Evolutionary conservation across 305 asterid genomes (phyloP).

Genomic region (Solanum hybrid): DNA sequence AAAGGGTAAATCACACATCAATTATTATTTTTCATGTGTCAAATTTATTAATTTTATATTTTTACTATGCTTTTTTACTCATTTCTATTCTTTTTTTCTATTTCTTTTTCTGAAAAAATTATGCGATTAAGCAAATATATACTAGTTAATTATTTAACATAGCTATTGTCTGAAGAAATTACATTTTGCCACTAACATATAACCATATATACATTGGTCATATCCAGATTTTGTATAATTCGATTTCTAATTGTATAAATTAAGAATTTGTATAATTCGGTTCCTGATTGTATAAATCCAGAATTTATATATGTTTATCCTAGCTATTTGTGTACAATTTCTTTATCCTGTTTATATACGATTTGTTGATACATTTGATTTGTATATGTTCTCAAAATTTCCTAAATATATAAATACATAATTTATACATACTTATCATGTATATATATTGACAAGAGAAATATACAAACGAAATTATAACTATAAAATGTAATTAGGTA

Average conservation of each 20-base stretch:
- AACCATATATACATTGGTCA: neutral
- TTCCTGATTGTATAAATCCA: neutral
- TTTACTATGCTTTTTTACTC: neutral
- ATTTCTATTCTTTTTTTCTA: neutral
- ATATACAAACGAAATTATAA: no score
- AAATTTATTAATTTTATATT: neutral
- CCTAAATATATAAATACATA: no score
- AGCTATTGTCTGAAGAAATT: no score
- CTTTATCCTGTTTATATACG: no score
- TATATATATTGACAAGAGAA: neutral
- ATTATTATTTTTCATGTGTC: neutral
- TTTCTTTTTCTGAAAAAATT: neutral
- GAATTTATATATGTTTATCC: no score
- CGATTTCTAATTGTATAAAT: neutral
- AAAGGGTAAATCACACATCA: neutral
- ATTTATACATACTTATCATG: neutral
- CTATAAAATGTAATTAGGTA: no score
- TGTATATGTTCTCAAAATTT: no score
- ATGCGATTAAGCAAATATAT: neutral
- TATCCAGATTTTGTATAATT: neutral
- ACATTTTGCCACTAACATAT: neutral
- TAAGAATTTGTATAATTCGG: no score
- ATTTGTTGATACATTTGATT: no score
- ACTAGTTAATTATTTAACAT: neutral
- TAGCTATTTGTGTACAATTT: no score